Evolutionary conservation across 192 early-diverging fungal genomes (phyloP).

Genomic region (Backusella sp.): DNA sequence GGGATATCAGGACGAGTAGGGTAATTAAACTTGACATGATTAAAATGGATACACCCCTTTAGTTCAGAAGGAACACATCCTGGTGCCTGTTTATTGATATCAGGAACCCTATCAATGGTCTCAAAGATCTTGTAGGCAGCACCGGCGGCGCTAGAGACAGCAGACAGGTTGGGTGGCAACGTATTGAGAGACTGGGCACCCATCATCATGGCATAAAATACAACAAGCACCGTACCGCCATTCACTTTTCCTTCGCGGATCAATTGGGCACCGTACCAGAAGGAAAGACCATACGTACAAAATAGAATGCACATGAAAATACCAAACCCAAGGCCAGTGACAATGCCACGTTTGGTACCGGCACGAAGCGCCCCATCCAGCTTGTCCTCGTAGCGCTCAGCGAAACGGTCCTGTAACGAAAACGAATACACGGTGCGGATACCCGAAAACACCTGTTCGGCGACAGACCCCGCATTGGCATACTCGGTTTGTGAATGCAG

Average conservation of each 20-base stretch:
- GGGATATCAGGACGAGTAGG: constrained; percentile 77
- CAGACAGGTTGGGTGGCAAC: constrained; percentile 66
- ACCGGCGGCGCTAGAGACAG: constrained; percentile 71
- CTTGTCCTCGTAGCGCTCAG: constrained; percentile 54
- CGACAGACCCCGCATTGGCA: constrained; percentile 79
- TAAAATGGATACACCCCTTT: constrained; percentile 69
- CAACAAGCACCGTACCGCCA: constrained; percentile 64
- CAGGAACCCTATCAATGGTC: constrained; percentile 76
- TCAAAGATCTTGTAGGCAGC: constrained; percentile 78
- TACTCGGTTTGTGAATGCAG: constrained; percentile 58
- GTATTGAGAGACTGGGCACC: constrained; percentile 67
- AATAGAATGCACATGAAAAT: constrained; percentile 73
- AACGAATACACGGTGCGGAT: constrained; percentile 90
- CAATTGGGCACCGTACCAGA: constrained; percentile 76
- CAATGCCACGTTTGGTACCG: constrained; percentile 61
- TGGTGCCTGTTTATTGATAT: constrained; percentile 59
- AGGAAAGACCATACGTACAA: constrained; percentile 69
- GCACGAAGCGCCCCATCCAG: constrained; percentile 57
- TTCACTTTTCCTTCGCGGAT: constrained; percentile 41
- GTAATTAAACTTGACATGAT: constrained; percentile 77
- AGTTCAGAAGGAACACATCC: constrained; percentile 47
- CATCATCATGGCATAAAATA: constrained; percentile 85
- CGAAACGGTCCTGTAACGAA: constrained; percentile 69
- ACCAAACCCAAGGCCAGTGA: constrained; percentile 65
- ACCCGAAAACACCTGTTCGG: constrained; percentile 76